Evolutionary conservation across 2,329 filamentous ascomycete genomes (phyloP), one percentile per base, ranked within the genome.

Genomic region (Paraphaeosphaeria sporulosa): DNA sequence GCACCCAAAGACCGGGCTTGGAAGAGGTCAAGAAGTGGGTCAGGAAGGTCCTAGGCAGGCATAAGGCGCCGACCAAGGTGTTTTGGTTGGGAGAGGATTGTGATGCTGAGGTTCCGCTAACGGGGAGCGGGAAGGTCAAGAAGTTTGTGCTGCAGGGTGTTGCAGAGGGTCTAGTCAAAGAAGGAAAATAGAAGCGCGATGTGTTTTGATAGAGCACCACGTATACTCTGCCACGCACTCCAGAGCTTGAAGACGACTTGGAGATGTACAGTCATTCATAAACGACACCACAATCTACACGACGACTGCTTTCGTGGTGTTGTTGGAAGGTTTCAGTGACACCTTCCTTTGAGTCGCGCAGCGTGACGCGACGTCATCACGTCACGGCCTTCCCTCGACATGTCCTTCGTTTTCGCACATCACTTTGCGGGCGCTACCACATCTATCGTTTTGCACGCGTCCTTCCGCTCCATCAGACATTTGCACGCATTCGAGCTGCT

Each of bases 81-180:
- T 93, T 93, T 72, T 92, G 90, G 85, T 83, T 94, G 27, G 91
- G 91, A 0, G 80, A 80, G 49, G 76, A 78, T 36, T 79, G 76
- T 15, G 69, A 74, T 30, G 67, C 67, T 0, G 70, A 72, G 7
- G 65, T 81, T 0, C 80, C 80, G 10, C 69, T 80, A 44, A 82
- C 80, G 1, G 79, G 78, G 1, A 81, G 78, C 64, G 80, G 79
- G 12, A 82, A 81, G 73, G 77, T 81, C 44, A 77, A 78, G 66
- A 81, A 82, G 65, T 81, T 79, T 64, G 73, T 75, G 10, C 32
- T 76, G 32, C 71, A 66, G 48, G 69, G 71, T 51, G 63, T 68
- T 36, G 74, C 73, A 0, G 74, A 77, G 56, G 57, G 38, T 17
- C 44, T 75, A 36, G 34, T 73, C 13, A n/a, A 15, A 23, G 54